These are phyloP conservation scores for Exobasidium rhododendri DNA, from an alignment of 1,284 basidiomycete genomes.

Conservation along the genomic window DNA sequence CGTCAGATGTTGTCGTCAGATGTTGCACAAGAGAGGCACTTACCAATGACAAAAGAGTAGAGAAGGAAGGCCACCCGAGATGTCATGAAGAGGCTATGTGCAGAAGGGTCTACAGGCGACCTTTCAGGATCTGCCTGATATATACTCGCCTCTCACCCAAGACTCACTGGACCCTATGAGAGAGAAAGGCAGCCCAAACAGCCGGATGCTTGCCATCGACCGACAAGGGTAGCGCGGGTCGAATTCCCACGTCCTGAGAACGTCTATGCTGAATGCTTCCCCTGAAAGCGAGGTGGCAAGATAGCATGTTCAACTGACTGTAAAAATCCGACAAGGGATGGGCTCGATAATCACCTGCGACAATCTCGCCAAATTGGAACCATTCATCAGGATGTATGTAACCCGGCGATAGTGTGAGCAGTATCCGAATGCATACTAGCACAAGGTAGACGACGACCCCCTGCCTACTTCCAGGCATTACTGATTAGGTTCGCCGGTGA, in stretches of 20 bases:
- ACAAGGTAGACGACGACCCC: too few species aligned
- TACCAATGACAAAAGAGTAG: slow-evolving; percentile 24
- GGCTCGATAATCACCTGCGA: slow-evolving; percentile 21
- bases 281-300: slow-evolving; percentile 22
- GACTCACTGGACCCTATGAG: background rate
- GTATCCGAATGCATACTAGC: background rate
- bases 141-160: too few species aligned
- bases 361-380: slow-evolving; percentile 53
- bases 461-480: too few species aligned
- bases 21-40: background rate
- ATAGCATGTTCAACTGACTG: too few species aligned
- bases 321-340: too few species aligned
- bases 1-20: background rate
- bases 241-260: slow-evolving; percentile 37
- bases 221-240: slow-evolving; percentile 24
- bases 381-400: slow-evolving; percentile 55
- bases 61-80: background rate
- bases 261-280: slow-evolving; percentile 15
- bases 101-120: slow-evolving; percentile 21
- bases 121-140: too few species aligned
- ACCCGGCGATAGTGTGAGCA: slow-evolving; percentile 15
- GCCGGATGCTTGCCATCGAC: slow-evolving; percentile 28
- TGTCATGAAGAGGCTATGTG: slow-evolving; percentile 19
- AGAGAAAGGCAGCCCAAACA: slow-evolving; percentile 3
- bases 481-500: too few species aligned